These are phyloP conservation scores for Boletus sp. DNA, from an alignment of 768 basidiomycete species.

Conservation along the genomic window DNA sequence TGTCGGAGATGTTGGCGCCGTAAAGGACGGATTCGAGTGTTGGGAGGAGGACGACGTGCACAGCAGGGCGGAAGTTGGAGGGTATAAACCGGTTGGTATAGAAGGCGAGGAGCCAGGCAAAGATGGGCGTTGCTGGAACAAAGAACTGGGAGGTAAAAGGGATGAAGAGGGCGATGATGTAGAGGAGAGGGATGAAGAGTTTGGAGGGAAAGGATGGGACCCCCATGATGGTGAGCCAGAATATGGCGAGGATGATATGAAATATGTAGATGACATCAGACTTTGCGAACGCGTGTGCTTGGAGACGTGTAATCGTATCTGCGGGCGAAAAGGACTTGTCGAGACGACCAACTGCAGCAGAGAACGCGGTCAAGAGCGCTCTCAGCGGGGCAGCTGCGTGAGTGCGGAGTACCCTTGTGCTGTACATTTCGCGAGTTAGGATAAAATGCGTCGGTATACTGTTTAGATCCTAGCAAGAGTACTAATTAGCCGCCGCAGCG, in stretches of 20 bases:
- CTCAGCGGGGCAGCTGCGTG: slow-evolving; percentile 1
- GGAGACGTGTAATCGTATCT: slow-evolving; percentile 60
- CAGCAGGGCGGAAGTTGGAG: slow-evolving; percentile 65
- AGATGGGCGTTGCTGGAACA: slow-evolving; percentile 81
- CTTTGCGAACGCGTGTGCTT: slow-evolving; percentile 52
- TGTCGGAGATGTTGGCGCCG: slow-evolving; percentile 98
- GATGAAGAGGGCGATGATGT: slow-evolving; percentile 65
- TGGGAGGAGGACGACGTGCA: slow-evolving; percentile 90
- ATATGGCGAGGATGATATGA: slow-evolving; percentile 57
- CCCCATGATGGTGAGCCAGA: slow-evolving; percentile 76
- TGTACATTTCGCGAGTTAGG: not conserved
- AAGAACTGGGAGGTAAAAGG: slow-evolving; percentile 92
- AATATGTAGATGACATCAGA: slow-evolving; percentile 64
- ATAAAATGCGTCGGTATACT: not conserved
- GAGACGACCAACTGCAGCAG: slow-evolving; percentile 61
- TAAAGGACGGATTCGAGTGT: slow-evolving; percentile 94
- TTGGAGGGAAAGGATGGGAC: slow-evolving; percentile 70
- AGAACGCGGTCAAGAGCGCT: slow-evolving; percentile 43
- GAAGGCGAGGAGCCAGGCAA: slow-evolving; percentile 83
- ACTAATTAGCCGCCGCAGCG: not conserved
- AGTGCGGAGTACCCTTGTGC: slow-evolving; percentile 5
- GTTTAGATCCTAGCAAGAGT: not conserved
- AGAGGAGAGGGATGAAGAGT: slow-evolving; percentile 73
- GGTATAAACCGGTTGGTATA: slow-evolving; percentile 89
- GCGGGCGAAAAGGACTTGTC: slow-evolving; percentile 76